Base-by-base conservation (phyloP, 2,329 filamentous ascomycete genomes). In the Xylaria sp. region DNA sequence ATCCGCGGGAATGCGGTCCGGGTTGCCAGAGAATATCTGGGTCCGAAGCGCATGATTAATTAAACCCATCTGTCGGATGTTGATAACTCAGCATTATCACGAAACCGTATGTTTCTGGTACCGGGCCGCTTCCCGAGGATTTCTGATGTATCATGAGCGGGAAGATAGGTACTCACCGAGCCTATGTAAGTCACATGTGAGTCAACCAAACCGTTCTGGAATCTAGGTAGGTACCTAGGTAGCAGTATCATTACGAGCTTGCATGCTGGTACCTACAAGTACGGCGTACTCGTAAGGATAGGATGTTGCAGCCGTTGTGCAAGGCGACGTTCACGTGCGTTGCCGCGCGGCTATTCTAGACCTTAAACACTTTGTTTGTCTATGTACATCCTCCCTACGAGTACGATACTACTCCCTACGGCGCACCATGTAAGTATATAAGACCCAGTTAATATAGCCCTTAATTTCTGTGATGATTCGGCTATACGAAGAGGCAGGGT, bases 311-410 rank as follows among this genome's bases (percentile, higher is more conserved):
- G 34, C 58, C 39, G 34, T 57, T 39, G 52, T 53, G 61, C 54
- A 37, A 63, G 59, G 55, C 57, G 61, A 59, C 61, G 62, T 58
- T 63, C 62, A 63, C 54, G 56, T 57, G 53, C 56, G 57, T 63
- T 56, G 42, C 48, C 44, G 55, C 57, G 60, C 60, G 62, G 59
- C 42, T 61, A 59, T 60, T 54, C 58, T 19, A 60, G 54, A 58
- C 52, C 46, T 37, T 51, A 52, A 55, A 52, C 48, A 54, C 37
- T 46, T n/a, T 59, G 37, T 35, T 35, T 50, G 44, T 58, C 55
- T 53, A 3, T 3, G 44, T 47, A 48, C 4, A 48, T 30, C 23
- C 23, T 30, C 23, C 23, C 23, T 30, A 30, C 23, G 16, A 16
- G 16, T 16, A 16, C 16, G 16, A 16, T 16, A 16, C 23, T 23